phyloP scores from a whole-genome alignment of 2,329 filamentous ascomycete genomes.

The Pestalotiopsis sp. region DNA sequence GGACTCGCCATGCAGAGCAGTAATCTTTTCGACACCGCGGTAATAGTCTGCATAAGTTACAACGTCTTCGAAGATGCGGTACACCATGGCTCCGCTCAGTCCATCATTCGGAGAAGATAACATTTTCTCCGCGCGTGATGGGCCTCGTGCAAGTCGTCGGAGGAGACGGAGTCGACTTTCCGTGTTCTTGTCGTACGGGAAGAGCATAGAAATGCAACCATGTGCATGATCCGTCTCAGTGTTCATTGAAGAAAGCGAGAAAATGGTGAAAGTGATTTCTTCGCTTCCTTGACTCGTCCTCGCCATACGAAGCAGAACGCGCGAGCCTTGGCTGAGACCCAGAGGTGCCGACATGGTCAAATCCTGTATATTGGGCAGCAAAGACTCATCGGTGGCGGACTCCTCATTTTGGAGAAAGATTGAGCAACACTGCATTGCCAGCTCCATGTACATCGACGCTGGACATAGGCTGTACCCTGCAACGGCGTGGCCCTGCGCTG shows the following conservation, averaged over 20 bases:
- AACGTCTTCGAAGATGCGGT: background rate
- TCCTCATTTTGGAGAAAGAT: background rate
- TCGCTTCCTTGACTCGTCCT: background rate
- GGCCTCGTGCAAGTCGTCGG: background rate
- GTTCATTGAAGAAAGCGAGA: background rate
- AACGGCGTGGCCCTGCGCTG: background rate
- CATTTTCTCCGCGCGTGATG: background rate
- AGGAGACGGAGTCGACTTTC: background rate
- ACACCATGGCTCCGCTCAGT: background rate
- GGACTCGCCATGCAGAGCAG: background rate
- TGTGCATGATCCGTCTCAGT: background rate
- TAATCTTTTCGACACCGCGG: background rate
- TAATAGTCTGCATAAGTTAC: constrained; percentile 1
- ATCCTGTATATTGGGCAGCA: background rate
- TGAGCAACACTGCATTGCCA: constrained; percentile 16
- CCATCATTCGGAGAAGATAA: background rate
- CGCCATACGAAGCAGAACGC: background rate
- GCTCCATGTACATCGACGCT: constrained; percentile 26
- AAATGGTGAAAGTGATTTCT: background rate
- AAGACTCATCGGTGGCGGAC: background rate
- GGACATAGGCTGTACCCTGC: constrained; percentile 19
- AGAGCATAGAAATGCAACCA: background rate
- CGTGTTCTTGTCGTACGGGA: background rate
- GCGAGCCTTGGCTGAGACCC: background rate
- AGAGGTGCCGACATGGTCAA: background rate